phyloP scores from a whole-genome alignment of 2,329 filamentous ascomycete genomes.

The Aureobasidium sp. region DNA sequence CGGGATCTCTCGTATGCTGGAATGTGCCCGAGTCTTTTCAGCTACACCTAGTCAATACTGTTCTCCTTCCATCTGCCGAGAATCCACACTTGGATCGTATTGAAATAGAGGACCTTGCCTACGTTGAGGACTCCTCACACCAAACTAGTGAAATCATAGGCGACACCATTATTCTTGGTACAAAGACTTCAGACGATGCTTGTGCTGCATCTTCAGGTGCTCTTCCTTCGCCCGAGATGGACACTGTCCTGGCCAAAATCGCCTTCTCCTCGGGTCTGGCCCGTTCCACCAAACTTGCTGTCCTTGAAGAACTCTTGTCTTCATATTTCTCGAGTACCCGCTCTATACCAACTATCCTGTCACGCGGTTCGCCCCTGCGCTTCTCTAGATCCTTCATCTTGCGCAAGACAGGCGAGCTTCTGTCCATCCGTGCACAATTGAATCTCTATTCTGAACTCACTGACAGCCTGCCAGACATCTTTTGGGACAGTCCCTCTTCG shows the following conservation, averaged over 20 bases:
- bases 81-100: constrained; percentile 63
- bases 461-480: constrained; percentile 88
- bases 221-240: constrained; percentile 31
- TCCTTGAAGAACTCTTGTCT: constrained; percentile 74
- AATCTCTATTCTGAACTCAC: constrained; percentile 97
- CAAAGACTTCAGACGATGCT: constrained; percentile 41
- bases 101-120: constrained; percentile 88
- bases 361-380: constrained; percentile 56
- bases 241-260: constrained; percentile 79
- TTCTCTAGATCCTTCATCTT: constrained; percentile 74
- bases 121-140: constrained; percentile 64
- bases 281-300: constrained; percentile 85
- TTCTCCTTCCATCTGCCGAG: constrained; percentile 68
- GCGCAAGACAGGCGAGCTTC: constrained; percentile 85
- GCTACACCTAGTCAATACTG: constrained; percentile 59
- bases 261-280: constrained; percentile 94
- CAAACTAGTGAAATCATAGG: constrained; percentile 74
- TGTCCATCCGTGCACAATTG: constrained; percentile 81
- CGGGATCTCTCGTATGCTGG: constrained; percentile 90
- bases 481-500: constrained; percentile 89
- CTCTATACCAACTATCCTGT: constrained; percentile 70
- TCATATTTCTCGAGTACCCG: constrained; percentile 84
- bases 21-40: constrained; percentile 71
- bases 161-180: constrained; percentile 84
- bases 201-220: neutral